Evolutionary conservation across 495 filamentous ascomycete genomes (phyloP).

Genomic region (Aspergillus panamensis): DNA sequence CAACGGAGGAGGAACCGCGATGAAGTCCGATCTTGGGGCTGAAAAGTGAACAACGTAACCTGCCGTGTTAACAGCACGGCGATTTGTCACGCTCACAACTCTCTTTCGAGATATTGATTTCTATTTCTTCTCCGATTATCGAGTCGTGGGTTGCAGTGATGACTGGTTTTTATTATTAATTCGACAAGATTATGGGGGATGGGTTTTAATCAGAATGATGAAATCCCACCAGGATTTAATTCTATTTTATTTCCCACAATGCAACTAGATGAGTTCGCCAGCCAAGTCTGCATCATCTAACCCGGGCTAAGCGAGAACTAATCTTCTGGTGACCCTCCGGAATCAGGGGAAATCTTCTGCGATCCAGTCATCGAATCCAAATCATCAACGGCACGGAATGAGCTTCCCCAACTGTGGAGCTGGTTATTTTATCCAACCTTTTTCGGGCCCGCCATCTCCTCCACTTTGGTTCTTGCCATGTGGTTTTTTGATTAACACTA

Average conservation of each 20-base stretch:
- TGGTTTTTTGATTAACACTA: constrained; percentile 3
- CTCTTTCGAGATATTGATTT: background rate
- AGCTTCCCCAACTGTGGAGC: constrained; percentile 21
- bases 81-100: background rate
- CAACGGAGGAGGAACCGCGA: background rate
- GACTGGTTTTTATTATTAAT: background rate
- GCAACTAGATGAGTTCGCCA: background rate
- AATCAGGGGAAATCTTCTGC: constrained; percentile 15
- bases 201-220: background rate
- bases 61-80: too few species aligned
- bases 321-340: constrained; percentile 9
- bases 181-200: background rate
- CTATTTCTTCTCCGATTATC: background rate
- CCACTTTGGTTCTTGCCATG: constrained; percentile 12
- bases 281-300: background rate
- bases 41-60: background rate
- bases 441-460: constrained; percentile 12
- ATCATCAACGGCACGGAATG: constrained; percentile 24
- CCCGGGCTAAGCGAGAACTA: constrained; percentile 9
- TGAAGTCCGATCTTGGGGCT: constrained; percentile 4
- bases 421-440: constrained; percentile 21
- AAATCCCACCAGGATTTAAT: background rate
- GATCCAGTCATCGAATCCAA: constrained; percentile 10
- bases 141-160: background rate
- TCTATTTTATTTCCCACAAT: too few species aligned